Base-by-base conservation (phyloP, 2,329 filamentous ascomycete species). In the Fusarium palustre region DNA sequence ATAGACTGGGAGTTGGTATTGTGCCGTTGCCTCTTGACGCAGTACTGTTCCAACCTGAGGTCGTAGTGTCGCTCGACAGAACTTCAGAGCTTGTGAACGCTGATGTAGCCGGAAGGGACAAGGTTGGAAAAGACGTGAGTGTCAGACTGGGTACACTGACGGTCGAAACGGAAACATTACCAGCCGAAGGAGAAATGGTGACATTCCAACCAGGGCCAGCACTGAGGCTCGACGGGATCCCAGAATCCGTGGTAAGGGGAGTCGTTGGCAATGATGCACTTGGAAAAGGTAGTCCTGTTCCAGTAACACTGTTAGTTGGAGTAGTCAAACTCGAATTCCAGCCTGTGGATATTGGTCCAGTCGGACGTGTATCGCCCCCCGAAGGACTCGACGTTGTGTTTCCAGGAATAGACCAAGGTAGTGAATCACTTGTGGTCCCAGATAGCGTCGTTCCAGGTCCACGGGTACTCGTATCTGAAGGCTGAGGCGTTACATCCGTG, bases 261-360 rank as follows among this genome's bases (percentile, higher is more conserved):
- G 24, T 15, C 2, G 20, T 20, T 2, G 34, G 2, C 1, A 36
- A 42, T 5, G 34, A 55, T 15, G 1, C 25, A 12, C 65, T 49
- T 10, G 49, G 30, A 7, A 56, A 18, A 11, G 61, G 53, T 0
- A 50, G 22, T 3, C 48, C 56, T 6, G 66, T 54, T 9, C 47
- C 39, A 13, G 66, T 24, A 7, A 46, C 12, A 34, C 50, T 45
- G 34, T 45, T 43, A 11, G 54, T 66, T 11, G 42, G 28, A 22
- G 28, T 22, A 36, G 56, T 46, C n/a, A 64, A 22, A 25, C 67
- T 70, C 31, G 68, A 70, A 56, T 68, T 70, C 59, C 67, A 64
- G 9, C 58, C 38, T 11, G 42, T 34, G 28, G 56, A 66, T 8
- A 22, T 53, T 13, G 64, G 52, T 3, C 28, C 57, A 6, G 67